A percentile compares a stretch with the other conserved stretches of the same genome.
Evolutionary conservation across 2,329 filamentous ascomycete species (phyloP).

Genomic region (Penicillium frequentans): DNA sequence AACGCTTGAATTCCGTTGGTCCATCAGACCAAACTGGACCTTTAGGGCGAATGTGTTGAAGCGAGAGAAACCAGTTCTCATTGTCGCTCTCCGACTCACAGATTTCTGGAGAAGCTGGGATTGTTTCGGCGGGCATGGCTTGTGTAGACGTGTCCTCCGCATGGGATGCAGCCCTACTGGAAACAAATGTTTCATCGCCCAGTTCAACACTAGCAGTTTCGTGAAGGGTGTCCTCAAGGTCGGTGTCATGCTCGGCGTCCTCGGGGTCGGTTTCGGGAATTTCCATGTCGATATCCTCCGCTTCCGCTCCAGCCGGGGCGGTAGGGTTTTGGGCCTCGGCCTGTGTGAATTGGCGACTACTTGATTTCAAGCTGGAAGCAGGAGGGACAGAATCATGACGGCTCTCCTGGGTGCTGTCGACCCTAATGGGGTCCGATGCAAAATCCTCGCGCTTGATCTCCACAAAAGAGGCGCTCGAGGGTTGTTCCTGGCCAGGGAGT

Average conservation of each 20-base stretch:
- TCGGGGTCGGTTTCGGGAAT: slow-evolving; percentile 12
- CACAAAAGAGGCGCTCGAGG: slow-evolving; percentile 2
- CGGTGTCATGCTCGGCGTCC: slow-evolving; percentile 1
- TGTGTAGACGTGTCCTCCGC: neutral
- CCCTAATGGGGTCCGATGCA: neutral
- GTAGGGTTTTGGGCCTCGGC: neutral
- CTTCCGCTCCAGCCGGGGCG: neutral
- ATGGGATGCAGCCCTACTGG: neutral
- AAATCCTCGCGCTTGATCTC: slow-evolving; percentile 9
- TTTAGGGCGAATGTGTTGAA: slow-evolving; percentile 23
- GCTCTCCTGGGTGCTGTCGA: neutral
- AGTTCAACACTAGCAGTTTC: slow-evolving; percentile 41
- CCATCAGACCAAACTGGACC: slow-evolving; percentile 32
- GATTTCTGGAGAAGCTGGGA: slow-evolving; percentile 5
- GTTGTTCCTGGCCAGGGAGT: neutral
- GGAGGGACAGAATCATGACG: neutral
- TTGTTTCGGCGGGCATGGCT: neutral
- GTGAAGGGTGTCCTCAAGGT: slow-evolving; percentile 21
- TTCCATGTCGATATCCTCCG: neutral
- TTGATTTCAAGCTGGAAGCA: neutral
- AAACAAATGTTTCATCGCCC: slow-evolving; percentile 26
- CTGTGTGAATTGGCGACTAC: neutral
- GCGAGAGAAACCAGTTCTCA: slow-evolving; percentile 34
- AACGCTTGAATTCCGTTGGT: slow-evolving; percentile 41
- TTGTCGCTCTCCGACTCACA: slow-evolving; percentile 7